phyloP scores from a whole-genome alignment of 2,329 filamentous ascomycete species.

The Lachnellula hyalina region DNA sequence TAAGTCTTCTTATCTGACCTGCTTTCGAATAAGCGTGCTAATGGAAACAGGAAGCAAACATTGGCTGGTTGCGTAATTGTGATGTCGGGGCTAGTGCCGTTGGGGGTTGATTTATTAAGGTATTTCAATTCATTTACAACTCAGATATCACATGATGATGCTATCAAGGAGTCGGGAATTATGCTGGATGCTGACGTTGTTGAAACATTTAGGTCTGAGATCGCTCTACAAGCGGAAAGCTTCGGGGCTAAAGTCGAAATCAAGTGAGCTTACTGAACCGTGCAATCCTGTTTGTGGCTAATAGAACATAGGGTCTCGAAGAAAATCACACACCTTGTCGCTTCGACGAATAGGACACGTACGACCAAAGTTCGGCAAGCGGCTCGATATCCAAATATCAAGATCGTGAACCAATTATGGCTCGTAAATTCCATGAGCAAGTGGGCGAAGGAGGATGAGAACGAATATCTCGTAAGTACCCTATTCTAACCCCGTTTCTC shows the following conservation, averaged over 20 bases:
- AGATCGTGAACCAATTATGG: conserved; percentile 91
- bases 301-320: conserved; percentile 44
- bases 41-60: conserved; percentile 46
- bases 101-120: conserved; percentile 69
- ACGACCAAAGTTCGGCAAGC: conserved; percentile 91
- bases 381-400: conserved; percentile 70
- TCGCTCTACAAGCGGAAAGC: conserved; percentile 77
- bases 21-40: conserved; percentile 10
- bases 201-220: conserved; percentile 58
- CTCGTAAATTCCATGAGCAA: conserved; percentile 76
- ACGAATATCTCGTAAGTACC: conserved; percentile 39
- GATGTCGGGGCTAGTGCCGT: conserved; percentile 82
- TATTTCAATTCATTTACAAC: conserved; percentile 30
- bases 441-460: conserved; percentile 77
- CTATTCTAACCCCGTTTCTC: background rate
- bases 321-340: conserved; percentile 69
- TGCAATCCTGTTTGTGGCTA: conserved; percentile 1
- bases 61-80: conserved; percentile 74
- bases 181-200: conserved; percentile 1
- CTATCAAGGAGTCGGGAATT: background rate
- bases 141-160: conserved; percentile 10
- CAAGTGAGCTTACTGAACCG: conserved; percentile 17
- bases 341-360: conserved; percentile 63
- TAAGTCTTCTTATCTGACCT: conserved; percentile 14
- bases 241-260: conserved; percentile 69